Conservation (phyloP, 306 rosid species). For the Pachyrhizus erosus region DNA sequence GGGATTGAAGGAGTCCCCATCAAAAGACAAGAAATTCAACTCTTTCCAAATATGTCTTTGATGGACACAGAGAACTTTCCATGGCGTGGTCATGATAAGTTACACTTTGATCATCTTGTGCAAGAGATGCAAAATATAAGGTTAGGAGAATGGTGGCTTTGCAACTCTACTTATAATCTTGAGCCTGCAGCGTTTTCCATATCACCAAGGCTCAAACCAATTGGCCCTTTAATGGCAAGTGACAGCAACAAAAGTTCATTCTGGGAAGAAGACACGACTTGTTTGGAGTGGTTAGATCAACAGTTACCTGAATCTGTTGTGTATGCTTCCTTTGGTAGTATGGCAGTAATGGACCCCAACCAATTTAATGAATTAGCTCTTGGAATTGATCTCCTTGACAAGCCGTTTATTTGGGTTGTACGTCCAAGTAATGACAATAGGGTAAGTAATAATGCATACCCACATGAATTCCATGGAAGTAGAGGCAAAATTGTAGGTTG, state of each 20-base stretch:
- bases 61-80: conserved; percentile 32
- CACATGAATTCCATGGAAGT: conserved; percentile 39
- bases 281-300: conserved; percentile 47
- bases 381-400: conserved; percentile 40
- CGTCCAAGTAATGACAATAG: conserved; percentile 16
- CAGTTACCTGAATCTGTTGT: conserved; percentile 45
- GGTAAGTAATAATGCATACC: conserved; percentile 18
- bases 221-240: conserved; percentile 47
- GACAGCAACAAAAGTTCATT: conserved; percentile 15
- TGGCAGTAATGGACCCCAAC: conserved; percentile 27
- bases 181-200: conserved; percentile 41
- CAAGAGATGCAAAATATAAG: conserved; percentile 21
- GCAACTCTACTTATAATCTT: conserved; percentile 44
- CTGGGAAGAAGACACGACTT: conserved; percentile 52
- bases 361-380: conserved; percentile 53
- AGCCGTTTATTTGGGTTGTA: conserved; percentile 61
- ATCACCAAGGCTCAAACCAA: conserved; percentile 43
- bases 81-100: conserved; percentile 29
- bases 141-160: conserved; percentile 48
- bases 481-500: conserved; percentile 47
- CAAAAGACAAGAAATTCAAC: conserved; percentile 31
- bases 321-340: conserved; percentile 51
- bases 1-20: conserved; percentile 39
- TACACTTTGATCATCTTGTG: not conserved
- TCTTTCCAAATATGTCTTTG: conserved; percentile 38